Percentiles rank a stretch among this genome's conserved stretches.
Evolutionary conservation across 805 yeast species (phyloP).

Genomic region (Ogataea methanolica): DNA sequence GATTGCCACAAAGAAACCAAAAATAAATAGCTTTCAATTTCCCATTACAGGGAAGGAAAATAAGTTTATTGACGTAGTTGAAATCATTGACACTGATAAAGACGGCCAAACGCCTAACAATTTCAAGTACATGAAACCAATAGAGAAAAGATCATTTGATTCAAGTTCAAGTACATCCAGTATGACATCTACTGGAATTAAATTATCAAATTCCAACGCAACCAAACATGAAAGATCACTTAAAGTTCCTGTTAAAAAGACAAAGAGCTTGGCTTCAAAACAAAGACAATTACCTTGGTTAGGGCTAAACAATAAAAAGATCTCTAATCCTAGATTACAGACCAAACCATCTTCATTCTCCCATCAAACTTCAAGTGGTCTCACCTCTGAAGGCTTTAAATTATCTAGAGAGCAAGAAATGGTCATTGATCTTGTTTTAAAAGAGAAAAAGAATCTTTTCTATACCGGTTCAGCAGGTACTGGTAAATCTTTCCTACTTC

Average conservation of each 20-base stretch:
- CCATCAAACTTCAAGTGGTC: neutral
- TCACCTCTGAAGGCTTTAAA: neutral
- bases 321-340: conserved; percentile 17
- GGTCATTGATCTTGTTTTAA: conserved; percentile 49
- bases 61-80: neutral
- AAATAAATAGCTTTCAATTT: neutral
- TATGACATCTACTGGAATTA: neutral
- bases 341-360: conserved; percentile 1
- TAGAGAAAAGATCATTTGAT: conserved; percentile 9
- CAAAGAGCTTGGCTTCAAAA: conserved; percentile 7
- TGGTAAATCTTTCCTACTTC: conserved; percentile 70
- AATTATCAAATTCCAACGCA: neutral
- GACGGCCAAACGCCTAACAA: conserved; percentile 1
- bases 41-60: neutral
- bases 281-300: conserved; percentile 19
- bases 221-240: neutral
- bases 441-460: conserved; percentile 51
- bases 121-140: conserved; percentile 22
- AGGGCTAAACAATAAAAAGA: conserved; percentile 5
- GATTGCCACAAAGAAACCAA: neutral
- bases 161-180: neutral
- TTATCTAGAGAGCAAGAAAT: conserved; percentile 36
- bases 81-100: neutral
- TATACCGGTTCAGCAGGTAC: conserved; percentile 79
- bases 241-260: conserved; percentile 3